Evolutionary conservation across 495 filamentous ascomycete species (phyloP), one percentile per base, ranked within the genome.

Genomic region (Amphirosellinia nigrospora): DNA sequence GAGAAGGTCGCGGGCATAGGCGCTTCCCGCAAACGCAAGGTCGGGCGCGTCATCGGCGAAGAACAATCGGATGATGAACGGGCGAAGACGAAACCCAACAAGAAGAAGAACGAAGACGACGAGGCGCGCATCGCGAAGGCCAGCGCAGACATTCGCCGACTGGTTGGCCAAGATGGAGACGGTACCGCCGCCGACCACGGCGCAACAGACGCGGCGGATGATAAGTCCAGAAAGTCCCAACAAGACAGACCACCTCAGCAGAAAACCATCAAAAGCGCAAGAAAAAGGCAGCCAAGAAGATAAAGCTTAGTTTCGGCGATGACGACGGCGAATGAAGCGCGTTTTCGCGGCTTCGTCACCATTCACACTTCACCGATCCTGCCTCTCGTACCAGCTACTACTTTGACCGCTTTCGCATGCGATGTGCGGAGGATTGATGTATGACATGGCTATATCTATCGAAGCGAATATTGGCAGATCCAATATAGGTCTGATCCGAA

Each of bases 281-380:
- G 62, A 83, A 83, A 71, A 86, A 84, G 70, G 85, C 85, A 72
- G 81, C 82, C 0, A 87, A 88, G 80, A 88, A 88, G 78, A 83
- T 88, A 66, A 87, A 87, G 80, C 79, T 88, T 53, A 87, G 86
- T 74, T 88, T 88, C 76, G 83, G 81, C 4, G 86, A 87, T 64
- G 83, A 85, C 59, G 85, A 78, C 43, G 60, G 63, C 13, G 36
- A 60, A 30, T 64, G 43, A 61, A 52, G 50, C 55, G 7, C 21
- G 4, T 26, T 39, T 52, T 19, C 5, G 16, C 21, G 21, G 30
- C 5, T 58, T 36, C 34, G 19, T 41, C 36, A 1, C 13, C 15
- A n/a, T 53, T 30, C 21, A 13, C 11, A 30, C 28, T 13, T 16
- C 11, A 30, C 11, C 4, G 3, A 30, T 16, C 13, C 11, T 16